Conservation (phyloP, 2,329 filamentous ascomycete genomes). For the Metarhizium humberi region DNA sequence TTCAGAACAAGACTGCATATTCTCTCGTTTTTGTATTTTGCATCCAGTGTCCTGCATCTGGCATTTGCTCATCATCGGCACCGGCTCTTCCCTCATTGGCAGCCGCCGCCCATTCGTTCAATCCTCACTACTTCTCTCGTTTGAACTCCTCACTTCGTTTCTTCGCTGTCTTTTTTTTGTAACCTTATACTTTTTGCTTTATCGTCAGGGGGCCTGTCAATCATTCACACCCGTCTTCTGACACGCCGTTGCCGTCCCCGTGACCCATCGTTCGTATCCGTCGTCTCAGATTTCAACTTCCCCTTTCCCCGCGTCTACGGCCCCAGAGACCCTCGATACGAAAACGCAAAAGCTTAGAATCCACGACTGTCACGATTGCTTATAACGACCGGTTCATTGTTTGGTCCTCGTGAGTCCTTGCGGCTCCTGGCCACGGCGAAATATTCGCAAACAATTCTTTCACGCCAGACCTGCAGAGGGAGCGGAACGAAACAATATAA, state of each 20-base stretch:
- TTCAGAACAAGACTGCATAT: neutral
- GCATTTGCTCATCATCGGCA: neutral
- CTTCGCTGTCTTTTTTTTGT: neutral
- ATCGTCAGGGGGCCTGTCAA: neutral
- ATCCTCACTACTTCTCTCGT: neutral
- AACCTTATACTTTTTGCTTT: neutral
- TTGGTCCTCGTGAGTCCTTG: neutral
- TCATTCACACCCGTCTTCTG: neutral
- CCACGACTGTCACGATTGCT: neutral
- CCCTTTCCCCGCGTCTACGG: neutral
- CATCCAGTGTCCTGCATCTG: slow-evolving; percentile 2
- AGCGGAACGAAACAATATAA: too few species aligned
- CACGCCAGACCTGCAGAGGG: neutral
- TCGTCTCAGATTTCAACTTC: neutral
- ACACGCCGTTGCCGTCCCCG: neutral
- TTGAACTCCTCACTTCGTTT: neutral
- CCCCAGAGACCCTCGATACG: neutral
- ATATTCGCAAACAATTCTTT: neutral
- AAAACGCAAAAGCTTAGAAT: neutral
- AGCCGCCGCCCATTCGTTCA: slow-evolving; percentile 1
- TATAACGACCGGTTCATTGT: neutral
- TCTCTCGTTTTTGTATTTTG: neutral
- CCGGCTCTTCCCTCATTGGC: neutral
- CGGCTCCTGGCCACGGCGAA: neutral
- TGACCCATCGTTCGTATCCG: neutral